These are phyloP conservation scores for Cercospora sp. DNA, from an alignment of 2,329 filamentous ascomycete species.

Conservation along the genomic window DNA sequence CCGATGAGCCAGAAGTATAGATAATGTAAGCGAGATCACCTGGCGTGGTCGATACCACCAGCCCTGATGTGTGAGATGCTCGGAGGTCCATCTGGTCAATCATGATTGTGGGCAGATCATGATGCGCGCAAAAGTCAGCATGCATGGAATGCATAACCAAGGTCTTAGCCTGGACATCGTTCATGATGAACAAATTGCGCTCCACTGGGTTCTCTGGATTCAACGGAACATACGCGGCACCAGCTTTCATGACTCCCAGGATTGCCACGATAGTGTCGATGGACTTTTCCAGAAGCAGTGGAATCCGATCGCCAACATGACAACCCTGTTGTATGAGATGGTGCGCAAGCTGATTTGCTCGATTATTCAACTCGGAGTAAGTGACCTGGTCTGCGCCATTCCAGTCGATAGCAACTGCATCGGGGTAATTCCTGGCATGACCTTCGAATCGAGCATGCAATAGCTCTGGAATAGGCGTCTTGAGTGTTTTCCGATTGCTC, in stretches of 20 bases:
- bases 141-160: neutral
- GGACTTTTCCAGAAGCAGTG: neutral
- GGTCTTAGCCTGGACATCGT: slow-evolving; percentile 4
- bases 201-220: slow-evolving; percentile 11
- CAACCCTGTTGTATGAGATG: neutral
- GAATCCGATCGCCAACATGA: neutral
- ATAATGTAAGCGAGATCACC: neutral
- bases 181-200: slow-evolving; percentile 10
- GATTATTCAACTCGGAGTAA: neutral
- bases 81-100: neutral
- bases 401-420: neutral
- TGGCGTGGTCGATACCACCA: neutral
- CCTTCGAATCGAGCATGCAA: neutral
- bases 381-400: neutral
- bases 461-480: neutral
- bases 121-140: neutral
- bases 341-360: neutral
- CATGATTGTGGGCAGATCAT: neutral
- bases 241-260: neutral
- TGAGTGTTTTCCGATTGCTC: neutral
- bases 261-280: neutral
- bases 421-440: neutral
- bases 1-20: neutral
- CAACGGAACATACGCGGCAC: slow-evolving; percentile 8
- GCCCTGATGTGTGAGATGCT: neutral